These are phyloP conservation scores for Phytophthora pinifolia DNA, from an alignment of 352 stramenopile species.

Conservation along the genomic window DNA sequence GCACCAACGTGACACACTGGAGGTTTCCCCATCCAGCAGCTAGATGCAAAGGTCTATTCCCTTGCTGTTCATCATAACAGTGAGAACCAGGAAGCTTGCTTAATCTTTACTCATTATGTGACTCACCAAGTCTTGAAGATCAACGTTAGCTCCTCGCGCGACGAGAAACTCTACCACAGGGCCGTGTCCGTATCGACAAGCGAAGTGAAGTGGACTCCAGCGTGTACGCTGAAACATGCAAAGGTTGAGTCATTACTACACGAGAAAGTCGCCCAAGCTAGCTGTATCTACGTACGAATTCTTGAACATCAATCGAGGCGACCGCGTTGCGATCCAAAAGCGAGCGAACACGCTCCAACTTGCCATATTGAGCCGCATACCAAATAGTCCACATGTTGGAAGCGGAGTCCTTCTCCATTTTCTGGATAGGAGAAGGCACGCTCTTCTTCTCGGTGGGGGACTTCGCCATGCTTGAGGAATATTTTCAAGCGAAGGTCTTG, in stretches of 20 bases:
- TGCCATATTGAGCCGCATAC: conserved; percentile 68
- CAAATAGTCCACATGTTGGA: conserved; percentile 69
- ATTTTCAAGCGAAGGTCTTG: background rate
- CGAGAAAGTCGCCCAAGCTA: background rate
- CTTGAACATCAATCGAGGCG: conserved; percentile 48
- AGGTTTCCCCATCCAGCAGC: conserved; percentile 69
- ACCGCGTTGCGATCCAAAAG: conserved; percentile 46
- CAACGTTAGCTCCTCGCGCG: conserved; percentile 42
- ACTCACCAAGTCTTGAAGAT: conserved; percentile 47
- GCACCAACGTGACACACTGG: conserved; percentile 49
- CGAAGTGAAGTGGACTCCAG: conserved; percentile 68
- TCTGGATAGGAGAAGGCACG: conserved; percentile 29
- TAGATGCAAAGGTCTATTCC: conserved; percentile 71
- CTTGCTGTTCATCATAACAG: conserved; percentile 30
- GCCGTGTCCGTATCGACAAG: conserved; percentile 52
- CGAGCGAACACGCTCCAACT: conserved; percentile 47
- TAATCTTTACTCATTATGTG: background rate
- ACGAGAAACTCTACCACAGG: conserved; percentile 51
- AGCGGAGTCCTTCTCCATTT: conserved; percentile 20
- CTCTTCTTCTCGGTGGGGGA: conserved; percentile 16
- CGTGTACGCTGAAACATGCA: conserved; percentile 37
- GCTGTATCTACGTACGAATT: conserved; percentile 36
- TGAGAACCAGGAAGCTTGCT: background rate
- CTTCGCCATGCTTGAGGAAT: conserved; percentile 6
- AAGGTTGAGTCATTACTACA: background rate